Evolutionary conservation across 1,284 basidiomycete genomes (phyloP), one percentile per base, ranked within the genome.

Genomic region (Paramarasmius palmivorus): DNA sequence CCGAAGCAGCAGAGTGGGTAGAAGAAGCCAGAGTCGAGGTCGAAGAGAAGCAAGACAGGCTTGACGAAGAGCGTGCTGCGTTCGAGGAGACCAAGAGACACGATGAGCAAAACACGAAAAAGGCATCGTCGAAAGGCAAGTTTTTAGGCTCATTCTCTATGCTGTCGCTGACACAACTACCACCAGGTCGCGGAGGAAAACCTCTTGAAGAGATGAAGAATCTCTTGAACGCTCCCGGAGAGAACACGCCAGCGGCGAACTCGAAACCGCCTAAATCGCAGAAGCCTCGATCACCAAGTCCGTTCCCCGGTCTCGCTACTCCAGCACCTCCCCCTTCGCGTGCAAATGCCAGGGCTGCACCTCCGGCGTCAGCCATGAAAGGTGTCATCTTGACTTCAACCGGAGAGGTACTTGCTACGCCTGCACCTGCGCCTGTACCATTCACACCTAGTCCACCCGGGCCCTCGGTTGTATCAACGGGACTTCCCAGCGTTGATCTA

Each of bases 161-260:
- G n/a, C 53, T 3, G 34, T 14, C 29, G 32, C 20, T 29, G 5
- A 26, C 10, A 49, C 53, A 12, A 55, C 42, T 50, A 14, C 38
- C 58, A n/a, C 23, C 55, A 73, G 76, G 68, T 20, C 74, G 74
- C 4, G 78, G 75, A 62, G 78, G 80, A 64, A 76, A 73, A 1
- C 85, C 86, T 4, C 68, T 89, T 4, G 87, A 90, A 61, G 87
- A 90, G 65, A 83, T 90, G 35, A 85, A 86, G 70, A 89, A 88
- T 59, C 68, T 87, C 17, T 73, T 86, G 7, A 77, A 77, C 10
- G 82, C 83, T 1, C 72, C 79, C 17, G 65, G 61, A 9, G 68
- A 67, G 49, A 70, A 68, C 62, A 63, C 7, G 50, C 56, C n/a
- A 61, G 42, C 61, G 41, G 37, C 26, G 51, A 8, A 60, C 60